Percentiles rank a stretch among this genome's conserved stretches.
These are phyloP conservation scores for Straminergon stramineum DNA, from an alignment of 225 moss, liverwort and hornwort genomes.

Conservation along the genomic window DNA sequence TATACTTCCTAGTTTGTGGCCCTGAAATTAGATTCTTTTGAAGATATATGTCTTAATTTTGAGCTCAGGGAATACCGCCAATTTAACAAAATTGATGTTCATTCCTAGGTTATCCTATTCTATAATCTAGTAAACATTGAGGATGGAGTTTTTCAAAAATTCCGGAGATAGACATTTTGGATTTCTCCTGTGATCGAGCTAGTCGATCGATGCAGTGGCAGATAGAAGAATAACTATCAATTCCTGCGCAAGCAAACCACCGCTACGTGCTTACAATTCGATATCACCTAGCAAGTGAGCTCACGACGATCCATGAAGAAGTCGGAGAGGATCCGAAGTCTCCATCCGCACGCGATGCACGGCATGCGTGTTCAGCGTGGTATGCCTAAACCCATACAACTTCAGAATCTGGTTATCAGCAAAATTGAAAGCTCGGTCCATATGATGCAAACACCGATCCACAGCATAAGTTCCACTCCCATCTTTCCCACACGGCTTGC, in stretches of 20 bases:
- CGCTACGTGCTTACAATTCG: no score
- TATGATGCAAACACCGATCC: slow-evolving; percentile 12
- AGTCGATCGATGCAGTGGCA: background rate
- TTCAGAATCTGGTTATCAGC: slow-evolving; percentile 28
- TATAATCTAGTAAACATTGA: background rate
- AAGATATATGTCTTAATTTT: background rate
- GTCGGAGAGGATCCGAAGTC: background rate
- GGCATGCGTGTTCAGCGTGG: background rate
- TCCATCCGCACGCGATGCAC: background rate
- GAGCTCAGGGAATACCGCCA: background rate
- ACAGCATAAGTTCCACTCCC: background rate
- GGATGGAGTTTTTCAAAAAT: background rate
- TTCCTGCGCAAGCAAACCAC: background rate
- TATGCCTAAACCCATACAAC: slow-evolving; percentile 10
- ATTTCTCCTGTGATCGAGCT: background rate
- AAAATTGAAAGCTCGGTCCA: slow-evolving; percentile 39
- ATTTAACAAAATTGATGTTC: background rate
- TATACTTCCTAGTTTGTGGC: background rate
- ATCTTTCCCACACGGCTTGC: slow-evolving; percentile 18
- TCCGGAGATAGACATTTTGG: background rate
- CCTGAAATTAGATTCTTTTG: background rate
- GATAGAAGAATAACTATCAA: background rate
- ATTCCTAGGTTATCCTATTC: background rate
- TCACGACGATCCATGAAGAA: background rate
- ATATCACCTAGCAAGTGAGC: background rate